phyloP scores from a whole-genome alignment of 2,329 filamentous ascomycete species.

The Ceratocystis eucalypticola region DNA sequence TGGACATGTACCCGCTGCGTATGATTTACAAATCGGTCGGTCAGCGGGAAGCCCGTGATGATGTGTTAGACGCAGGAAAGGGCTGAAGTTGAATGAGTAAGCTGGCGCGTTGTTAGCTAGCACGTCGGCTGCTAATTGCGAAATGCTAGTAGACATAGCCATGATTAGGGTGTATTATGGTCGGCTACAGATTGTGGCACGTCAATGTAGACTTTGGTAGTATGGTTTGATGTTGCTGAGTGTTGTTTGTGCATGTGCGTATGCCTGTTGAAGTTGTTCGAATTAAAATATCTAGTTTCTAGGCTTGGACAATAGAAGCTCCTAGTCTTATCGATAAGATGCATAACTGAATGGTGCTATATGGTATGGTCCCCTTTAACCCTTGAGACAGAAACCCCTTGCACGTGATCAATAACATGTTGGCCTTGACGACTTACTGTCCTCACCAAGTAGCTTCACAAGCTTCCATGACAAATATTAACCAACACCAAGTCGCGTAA shows the following conservation, averaged over 20 bases:
- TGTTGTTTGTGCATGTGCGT: neutral
- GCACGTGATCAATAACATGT: constrained; percentile 2
- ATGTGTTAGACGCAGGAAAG: constrained; percentile 72
- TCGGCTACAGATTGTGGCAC: neutral
- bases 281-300: neutral
- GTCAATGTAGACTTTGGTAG: constrained; percentile 7
- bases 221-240: neutral
- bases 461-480: neutral
- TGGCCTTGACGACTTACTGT: constrained; percentile 1
- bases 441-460: neutral
- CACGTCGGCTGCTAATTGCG: constrained; percentile 32
- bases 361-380: neutral
- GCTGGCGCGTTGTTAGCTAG: constrained; percentile 41
- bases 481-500: neutral
- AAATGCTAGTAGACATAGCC: constrained; percentile 22
- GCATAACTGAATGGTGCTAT: too few relatives aligned
- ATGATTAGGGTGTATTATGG: constrained; percentile 16
- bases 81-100: constrained; percentile 70
- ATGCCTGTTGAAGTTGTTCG: neutral
- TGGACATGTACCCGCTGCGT: constrained; percentile 73
- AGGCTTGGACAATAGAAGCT: neutral
- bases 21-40: constrained; percentile 73
- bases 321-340: neutral
- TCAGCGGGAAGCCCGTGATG: constrained; percentile 70
- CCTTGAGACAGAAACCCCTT: neutral